These are phyloP conservation scores for Fusarium longipes DNA, from an alignment of 2,329 filamentous ascomycete species.

Conservation along the genomic window DNA sequence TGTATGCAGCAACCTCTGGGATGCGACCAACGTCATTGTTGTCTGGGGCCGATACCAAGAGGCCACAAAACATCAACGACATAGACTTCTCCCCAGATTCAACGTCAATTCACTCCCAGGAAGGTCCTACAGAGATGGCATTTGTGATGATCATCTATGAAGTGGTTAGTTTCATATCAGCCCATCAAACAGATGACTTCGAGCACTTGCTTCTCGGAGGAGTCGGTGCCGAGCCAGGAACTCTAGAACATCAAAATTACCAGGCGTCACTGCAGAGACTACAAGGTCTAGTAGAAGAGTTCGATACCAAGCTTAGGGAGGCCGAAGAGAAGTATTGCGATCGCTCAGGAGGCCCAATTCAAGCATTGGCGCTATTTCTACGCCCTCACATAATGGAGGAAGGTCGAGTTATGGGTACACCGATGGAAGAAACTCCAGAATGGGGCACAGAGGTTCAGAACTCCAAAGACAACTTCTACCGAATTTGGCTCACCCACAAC, in stretches of 20 bases:
- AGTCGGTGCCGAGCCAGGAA: neutral
- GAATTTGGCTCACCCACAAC: conserved; percentile 13
- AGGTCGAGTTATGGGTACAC: neutral
- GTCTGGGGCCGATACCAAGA: neutral
- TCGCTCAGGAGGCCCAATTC: neutral
- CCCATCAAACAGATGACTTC: neutral
- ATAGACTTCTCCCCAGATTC: neutral
- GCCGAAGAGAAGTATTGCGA: conserved; percentile 4
- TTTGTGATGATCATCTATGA: neutral
- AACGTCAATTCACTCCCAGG: neutral
- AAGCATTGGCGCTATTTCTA: neutral
- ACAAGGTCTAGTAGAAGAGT: neutral
- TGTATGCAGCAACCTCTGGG: conserved; percentile 17
- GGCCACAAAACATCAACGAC: conserved; percentile 4
- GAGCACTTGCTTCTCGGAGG: conserved; percentile 13
- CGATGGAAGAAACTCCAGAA: conserved; percentile 6
- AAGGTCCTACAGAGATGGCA: conserved; percentile 16
- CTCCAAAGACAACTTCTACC: conserved; percentile 7
- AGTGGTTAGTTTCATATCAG: neutral
- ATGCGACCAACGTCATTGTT: conserved; percentile 2
- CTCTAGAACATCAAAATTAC: neutral
- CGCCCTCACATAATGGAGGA: neutral
- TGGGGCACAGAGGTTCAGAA: conserved; percentile 10
- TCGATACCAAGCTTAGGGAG: neutral
- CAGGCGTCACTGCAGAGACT: neutral